A percentile compares a stretch with the other conserved stretches of the same genome.
These are phyloP conservation scores for Leptomonas pyrrhocoris DNA, from an alignment of 208 protist species.

Conservation along the genomic window DNA sequence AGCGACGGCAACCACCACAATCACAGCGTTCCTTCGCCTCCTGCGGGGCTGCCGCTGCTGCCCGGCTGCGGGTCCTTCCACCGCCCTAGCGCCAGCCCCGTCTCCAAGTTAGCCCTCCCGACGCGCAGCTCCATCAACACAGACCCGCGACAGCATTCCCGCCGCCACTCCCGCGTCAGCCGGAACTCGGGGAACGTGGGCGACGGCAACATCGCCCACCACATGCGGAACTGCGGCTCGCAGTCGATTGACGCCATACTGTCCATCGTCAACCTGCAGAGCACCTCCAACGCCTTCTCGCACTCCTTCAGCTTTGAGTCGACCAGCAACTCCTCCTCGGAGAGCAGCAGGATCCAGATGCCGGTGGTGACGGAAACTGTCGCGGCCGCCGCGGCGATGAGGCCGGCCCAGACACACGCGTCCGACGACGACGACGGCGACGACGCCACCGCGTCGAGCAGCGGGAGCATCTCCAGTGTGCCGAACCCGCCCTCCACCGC, in stretches of 20 bases:
- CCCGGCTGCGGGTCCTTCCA: background rate
- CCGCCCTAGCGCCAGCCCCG: constrained; percentile 7
- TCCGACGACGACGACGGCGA: background rate
- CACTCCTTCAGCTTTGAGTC: constrained; percentile 29
- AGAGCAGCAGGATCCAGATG: background rate
- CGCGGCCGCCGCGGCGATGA: constrained; percentile 4
- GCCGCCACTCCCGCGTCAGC: background rate
- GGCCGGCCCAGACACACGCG: background rate
- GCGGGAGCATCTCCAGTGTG: background rate
- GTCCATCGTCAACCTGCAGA: constrained; percentile 65
- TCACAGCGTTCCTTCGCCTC: too few relatives aligned
- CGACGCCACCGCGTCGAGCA: too few relatives aligned
- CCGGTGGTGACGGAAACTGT: background rate
- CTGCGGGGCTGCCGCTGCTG: constrained; percentile 17
- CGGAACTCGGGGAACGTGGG: background rate
- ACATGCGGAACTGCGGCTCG: background rate
- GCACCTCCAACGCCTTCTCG: constrained; percentile 22
- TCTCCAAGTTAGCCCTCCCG: background rate
- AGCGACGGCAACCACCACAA: background rate
- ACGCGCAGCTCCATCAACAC: background rate
- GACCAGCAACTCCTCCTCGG: constrained; percentile 9
- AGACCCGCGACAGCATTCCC: background rate
- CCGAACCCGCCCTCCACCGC: background rate
- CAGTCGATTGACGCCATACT: constrained; percentile 58
- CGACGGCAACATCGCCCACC: background rate